A percentile compares a stretch with the other conserved stretches of the same genome.
phyloP scores from a whole-genome alignment of 164 flowering plant species.

The Vitis labrusca region DNA sequence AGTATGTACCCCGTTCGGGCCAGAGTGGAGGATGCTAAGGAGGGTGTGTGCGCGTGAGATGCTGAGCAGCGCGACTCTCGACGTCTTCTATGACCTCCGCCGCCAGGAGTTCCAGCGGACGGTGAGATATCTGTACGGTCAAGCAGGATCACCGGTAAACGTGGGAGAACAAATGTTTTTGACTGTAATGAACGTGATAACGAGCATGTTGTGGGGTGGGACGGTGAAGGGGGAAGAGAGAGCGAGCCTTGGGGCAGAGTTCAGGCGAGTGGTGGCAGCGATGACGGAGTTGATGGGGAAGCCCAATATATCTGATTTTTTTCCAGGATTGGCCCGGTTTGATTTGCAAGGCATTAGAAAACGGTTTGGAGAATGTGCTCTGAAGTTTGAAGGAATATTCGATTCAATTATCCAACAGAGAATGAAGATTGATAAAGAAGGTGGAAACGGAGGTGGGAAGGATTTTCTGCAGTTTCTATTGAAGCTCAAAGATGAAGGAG shows the following conservation, averaged over 20 bases:
- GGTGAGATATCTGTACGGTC: slow-evolving; percentile 16
- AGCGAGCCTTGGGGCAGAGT: slow-evolving; percentile 35
- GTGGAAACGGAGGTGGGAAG: not conserved
- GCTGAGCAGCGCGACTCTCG: slow-evolving; percentile 24
- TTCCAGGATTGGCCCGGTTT: slow-evolving; percentile 40
- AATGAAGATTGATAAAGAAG: slow-evolving; percentile 18
- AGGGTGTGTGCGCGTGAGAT: slow-evolving; percentile 12
- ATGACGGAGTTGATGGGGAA: slow-evolving; percentile 33
- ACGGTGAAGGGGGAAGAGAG: slow-evolving; percentile 34
- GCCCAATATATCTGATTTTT: slow-evolving; percentile 60
- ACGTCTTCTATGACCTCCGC: slow-evolving; percentile 35
- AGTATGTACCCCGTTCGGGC: too few species aligned
- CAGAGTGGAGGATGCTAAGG: slow-evolving; percentile 1
- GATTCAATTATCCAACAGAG: slow-evolving; percentile 37
- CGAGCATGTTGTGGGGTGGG: slow-evolving; percentile 60
- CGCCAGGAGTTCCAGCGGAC: slow-evolving; percentile 31
- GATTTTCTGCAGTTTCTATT: slow-evolving; percentile 47
- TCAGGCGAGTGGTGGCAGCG: slow-evolving; percentile 33
- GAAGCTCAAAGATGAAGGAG: slow-evolving; percentile 32
- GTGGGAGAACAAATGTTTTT: slow-evolving; percentile 49
- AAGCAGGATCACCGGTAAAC: slow-evolving; percentile 21
- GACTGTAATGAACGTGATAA: slow-evolving; percentile 38
- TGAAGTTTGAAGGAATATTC: slow-evolving; percentile 38
- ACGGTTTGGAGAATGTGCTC: slow-evolving; percentile 18
- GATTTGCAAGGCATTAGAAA: slow-evolving; percentile 49